Conservation (phyloP, 2,329 filamentous ascomycete species). For the Alternaria metachromatica region DNA sequence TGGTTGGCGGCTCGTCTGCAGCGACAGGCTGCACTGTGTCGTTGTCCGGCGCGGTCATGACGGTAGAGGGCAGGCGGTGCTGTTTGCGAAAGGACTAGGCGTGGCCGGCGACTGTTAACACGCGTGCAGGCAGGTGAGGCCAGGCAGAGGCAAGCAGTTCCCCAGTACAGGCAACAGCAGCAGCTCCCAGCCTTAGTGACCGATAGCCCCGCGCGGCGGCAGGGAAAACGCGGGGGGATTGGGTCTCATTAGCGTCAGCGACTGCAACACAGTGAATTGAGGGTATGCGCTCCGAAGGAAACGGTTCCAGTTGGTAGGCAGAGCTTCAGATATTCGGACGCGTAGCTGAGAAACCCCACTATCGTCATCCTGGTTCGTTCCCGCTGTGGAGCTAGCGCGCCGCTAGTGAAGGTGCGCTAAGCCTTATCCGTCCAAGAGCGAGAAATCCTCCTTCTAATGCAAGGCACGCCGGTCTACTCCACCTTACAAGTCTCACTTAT, state of each 20-base stretch:
- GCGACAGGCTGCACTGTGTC: slow-evolving; percentile 43
- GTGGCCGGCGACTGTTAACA: slow-evolving; percentile 21
- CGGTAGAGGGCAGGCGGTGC: slow-evolving; percentile 21
- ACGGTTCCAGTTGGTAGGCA: slow-evolving; percentile 51
- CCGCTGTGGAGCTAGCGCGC: slow-evolving; percentile 7
- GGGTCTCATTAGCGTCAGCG: slow-evolving; percentile 38
- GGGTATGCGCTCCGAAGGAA: background rate
- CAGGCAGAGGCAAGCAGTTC: slow-evolving; percentile 31
- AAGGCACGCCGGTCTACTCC: slow-evolving; percentile 15
- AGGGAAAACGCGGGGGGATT: slow-evolving; percentile 18
- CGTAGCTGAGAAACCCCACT: slow-evolving; percentile 9
- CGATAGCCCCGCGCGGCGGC: slow-evolving; percentile 27
- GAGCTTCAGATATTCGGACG: slow-evolving; percentile 55
- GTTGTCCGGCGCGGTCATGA: slow-evolving; percentile 45
- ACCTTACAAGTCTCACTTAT: slow-evolving; percentile 8
- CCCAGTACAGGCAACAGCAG: slow-evolving; percentile 32
- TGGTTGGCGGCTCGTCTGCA: slow-evolving; percentile 40
- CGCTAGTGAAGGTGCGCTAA: slow-evolving; percentile 10
- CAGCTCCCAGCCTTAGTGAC: slow-evolving; percentile 31
- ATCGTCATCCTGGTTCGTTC: slow-evolving; percentile 14
- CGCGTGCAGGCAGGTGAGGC: slow-evolving; percentile 24
- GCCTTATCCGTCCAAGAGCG: slow-evolving; percentile 2
- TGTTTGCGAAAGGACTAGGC: slow-evolving; percentile 26
- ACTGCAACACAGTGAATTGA: background rate
- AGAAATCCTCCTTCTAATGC: slow-evolving; percentile 17